phyloP scores from a whole-genome alignment of 257 asterid species.

The Gardenia jasminoides region DNA sequence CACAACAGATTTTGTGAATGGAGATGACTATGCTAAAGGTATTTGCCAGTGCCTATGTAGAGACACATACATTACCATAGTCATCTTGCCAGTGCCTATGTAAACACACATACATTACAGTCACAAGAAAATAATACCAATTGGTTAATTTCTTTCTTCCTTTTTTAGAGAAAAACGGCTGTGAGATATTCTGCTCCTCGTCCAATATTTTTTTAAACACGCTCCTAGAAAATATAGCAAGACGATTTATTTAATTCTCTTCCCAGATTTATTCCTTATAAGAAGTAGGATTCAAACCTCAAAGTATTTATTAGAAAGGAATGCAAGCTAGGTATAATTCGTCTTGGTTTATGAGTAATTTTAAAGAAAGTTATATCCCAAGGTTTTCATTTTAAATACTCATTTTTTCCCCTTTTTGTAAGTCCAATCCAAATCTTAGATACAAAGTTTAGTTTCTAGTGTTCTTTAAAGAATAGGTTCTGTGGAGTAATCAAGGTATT shows the following conservation, averaged over 20 bases:
- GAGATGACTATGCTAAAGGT: conserved; percentile 1
- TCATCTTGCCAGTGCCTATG: neutral
- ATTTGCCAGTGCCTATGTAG: neutral
- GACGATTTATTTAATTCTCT: neutral
- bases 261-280: neutral
- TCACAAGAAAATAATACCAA: neutral
- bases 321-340: neutral
- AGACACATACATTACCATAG: neutral
- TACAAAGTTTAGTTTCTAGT: too few relatives aligned
- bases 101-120: neutral
- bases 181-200: neutral
- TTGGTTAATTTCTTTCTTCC: neutral
- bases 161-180: neutral
- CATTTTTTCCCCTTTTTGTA: too few relatives aligned
- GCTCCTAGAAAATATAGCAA: neutral
- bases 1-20: neutral
- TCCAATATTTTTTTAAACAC: neutral
- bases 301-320: neutral
- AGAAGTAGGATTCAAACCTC: neutral
- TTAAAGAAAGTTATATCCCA: neutral
- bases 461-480: too few relatives aligned
- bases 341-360: neutral
- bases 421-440: too few relatives aligned
- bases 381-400: too few relatives aligned
- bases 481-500: too few relatives aligned